phyloP scores from a whole-genome alignment of 192 early-diverging fungal species.

The Martensiomyces pterosporus region DNA sequence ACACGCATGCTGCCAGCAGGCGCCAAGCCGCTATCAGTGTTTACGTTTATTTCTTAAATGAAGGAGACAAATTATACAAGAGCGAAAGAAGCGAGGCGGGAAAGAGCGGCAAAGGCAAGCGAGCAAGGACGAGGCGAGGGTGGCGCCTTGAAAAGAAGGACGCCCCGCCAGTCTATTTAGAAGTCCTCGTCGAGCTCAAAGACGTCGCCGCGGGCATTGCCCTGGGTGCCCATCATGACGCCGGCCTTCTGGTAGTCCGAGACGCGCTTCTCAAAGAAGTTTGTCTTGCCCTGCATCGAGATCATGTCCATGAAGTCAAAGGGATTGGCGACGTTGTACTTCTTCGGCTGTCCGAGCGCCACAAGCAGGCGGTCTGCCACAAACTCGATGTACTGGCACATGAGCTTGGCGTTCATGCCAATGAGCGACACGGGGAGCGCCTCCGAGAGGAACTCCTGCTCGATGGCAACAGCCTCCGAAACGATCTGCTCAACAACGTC shows the following conservation, averaged over 20 bases:
- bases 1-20: too few relatives aligned
- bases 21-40: too few relatives aligned
- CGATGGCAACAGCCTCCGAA: constrained; percentile 84
- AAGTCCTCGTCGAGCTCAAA: constrained; percentile 83
- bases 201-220: constrained; percentile 57
- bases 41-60: too few relatives aligned
- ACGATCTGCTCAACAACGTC: constrained; percentile 69
- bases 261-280: constrained; percentile 97
- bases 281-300: constrained; percentile 97
- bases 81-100: too few relatives aligned
- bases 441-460: constrained; percentile 94
- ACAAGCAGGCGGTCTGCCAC: constrained; percentile 94
- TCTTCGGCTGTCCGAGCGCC: constrained; percentile 79
- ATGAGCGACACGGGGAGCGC: constrained; percentile 89
- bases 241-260: constrained; percentile 95
- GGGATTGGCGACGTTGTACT: constrained; percentile 83
- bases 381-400: constrained; percentile 98
- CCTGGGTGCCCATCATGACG: constrained; percentile 65
- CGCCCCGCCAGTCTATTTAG: too few relatives aligned
- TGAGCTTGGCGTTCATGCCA: constrained; percentile 92
- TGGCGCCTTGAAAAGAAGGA: background rate
- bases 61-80: too few relatives aligned
- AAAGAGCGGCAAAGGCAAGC: too few relatives aligned
- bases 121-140: too few relatives aligned
- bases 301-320: constrained; percentile 99